phyloP scores from a whole-genome alignment of 352 stramenopile genomes.

The Phytophthora melonis region DNA sequence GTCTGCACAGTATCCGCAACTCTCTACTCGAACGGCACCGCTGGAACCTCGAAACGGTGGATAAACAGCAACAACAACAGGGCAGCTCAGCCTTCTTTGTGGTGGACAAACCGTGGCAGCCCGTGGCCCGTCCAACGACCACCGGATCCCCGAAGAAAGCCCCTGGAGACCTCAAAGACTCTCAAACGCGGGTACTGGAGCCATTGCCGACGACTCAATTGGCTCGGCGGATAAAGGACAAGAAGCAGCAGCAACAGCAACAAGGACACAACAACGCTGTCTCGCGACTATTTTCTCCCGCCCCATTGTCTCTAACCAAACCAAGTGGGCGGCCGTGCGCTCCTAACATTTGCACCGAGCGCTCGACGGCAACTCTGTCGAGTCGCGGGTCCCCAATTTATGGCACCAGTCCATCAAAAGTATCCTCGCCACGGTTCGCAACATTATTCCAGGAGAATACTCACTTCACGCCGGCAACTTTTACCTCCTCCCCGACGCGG shows the following conservation, averaged over 20 bases:
- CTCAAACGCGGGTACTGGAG: constrained; percentile 33
- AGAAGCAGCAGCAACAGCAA: constrained; percentile 50
- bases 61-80: constrained; percentile 41
- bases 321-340: neutral
- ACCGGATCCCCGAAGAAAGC: constrained; percentile 3
- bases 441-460: constrained; percentile 8
- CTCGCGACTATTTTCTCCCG: constrained; percentile 28
- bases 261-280: constrained; percentile 23
- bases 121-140: constrained; percentile 26
- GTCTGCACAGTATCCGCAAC: constrained; percentile 56
- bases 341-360: constrained; percentile 10
- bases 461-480: neutral
- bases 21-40: constrained; percentile 63
- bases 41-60: constrained; percentile 56
- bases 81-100: constrained; percentile 42
- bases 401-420: constrained; percentile 10
- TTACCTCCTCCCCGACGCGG: constrained; percentile 10
- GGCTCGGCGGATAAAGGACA: constrained; percentile 59
- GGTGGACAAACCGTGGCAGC: constrained; percentile 64
- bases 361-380: neutral
- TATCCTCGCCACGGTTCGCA: neutral
- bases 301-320: constrained; percentile 2
- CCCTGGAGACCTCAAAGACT: constrained; percentile 19
- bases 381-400: constrained; percentile 24
- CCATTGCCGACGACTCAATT: constrained; percentile 50